These are phyloP conservation scores for Daldinia concentrica DNA, from an alignment of 495 filamentous ascomycete genomes.

Conservation along the genomic window DNA sequence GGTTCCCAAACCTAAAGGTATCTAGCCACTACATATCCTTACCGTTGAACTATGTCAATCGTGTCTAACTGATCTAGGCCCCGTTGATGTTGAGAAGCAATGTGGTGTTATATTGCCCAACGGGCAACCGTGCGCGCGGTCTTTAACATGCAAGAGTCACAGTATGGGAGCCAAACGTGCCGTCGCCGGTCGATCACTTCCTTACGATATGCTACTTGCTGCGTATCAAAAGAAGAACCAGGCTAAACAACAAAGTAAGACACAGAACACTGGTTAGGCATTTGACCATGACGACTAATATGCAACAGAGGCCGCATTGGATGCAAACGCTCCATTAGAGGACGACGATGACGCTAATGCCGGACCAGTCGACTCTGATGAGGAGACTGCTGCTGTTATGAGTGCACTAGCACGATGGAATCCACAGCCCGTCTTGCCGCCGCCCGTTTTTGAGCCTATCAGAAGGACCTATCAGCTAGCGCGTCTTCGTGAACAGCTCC, in stretches of 20 bases:
- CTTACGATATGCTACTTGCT: conserved; percentile 92
- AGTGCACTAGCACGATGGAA: conserved; percentile 76
- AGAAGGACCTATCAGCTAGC: conserved; percentile 80
- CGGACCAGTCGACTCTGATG: conserved; percentile 86
- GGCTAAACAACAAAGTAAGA: conserved; percentile 90
- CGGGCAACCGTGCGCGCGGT: conserved; percentile 88
- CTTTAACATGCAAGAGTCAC: conserved; percentile 95
- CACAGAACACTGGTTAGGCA: neutral
- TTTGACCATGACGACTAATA: conserved; percentile 39
- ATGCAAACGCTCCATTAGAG: conserved; percentile 89
- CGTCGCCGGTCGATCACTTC: conserved; percentile 87
- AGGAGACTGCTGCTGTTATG: conserved; percentile 92
- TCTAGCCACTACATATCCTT: conserved; percentile 24
- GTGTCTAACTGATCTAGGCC: conserved; percentile 56
- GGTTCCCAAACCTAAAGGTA: conserved; percentile 84
- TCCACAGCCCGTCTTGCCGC: conserved; percentile 74
- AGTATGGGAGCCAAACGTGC: conserved; percentile 95
- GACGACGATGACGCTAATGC: conserved; percentile 82
- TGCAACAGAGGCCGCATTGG: conserved; percentile 81
- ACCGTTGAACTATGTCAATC: conserved; percentile 7
- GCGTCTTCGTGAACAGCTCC: conserved; percentile 88
- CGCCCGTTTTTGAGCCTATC: conserved; percentile 72
- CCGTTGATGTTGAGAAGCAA: conserved; percentile 96
- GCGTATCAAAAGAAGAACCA: conserved; percentile 99
- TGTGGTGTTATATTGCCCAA: conserved; percentile 88